Base-by-base conservation (phyloP, 345 rosid species). In the Gossypium mustelinum region DNA sequence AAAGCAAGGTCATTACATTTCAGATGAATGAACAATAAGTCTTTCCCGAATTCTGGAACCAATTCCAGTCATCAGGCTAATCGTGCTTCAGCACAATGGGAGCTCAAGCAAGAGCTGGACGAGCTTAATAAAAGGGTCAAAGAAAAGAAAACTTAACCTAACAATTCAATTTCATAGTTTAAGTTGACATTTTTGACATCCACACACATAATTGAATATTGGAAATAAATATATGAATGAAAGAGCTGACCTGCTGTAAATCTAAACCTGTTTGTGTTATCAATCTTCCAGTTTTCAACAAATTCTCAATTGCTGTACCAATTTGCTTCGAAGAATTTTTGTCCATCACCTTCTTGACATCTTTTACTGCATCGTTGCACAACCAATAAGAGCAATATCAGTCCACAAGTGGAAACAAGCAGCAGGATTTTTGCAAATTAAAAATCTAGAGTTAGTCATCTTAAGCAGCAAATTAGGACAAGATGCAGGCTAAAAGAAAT, bases 211-310 rank as follows among this genome's bases (percentile, higher is more conserved):
- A 45, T 63, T 69, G 20, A 25, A 69, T 24, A 45, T 50, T 43
- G 44, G 50, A 39, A 65, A 71, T 50, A 58, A 66, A 75, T 25
- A 51, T 20, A 64, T 1, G 14, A 57, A 17, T 25, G 20, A 27
- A 48, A 22, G 43, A 59, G 25, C 79, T 76, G 44, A 90, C 99
- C 94, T 95, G 96, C 81, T 92, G 98, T 74, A 95, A 83, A 84
- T 95, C 99, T 58, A 95, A 82, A 77, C 97, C 93, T 20, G 98
- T 80, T 79, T 89, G 97, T 3, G 93, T 86, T 18, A 48, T 77
- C 68, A 93, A 78, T 77, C 89, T 86, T 82, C 99, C 98, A 72
- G 90, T 86, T 82, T 83, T 95, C 82, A 95, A 83, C 85, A 93
- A 63, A 72, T 84, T 86, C 84, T 91, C 97, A 77, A 93, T 76